Conservation (phyloP, 2,329 filamentous ascomycete species). For the Mycosphaerella arachidis region DNA sequence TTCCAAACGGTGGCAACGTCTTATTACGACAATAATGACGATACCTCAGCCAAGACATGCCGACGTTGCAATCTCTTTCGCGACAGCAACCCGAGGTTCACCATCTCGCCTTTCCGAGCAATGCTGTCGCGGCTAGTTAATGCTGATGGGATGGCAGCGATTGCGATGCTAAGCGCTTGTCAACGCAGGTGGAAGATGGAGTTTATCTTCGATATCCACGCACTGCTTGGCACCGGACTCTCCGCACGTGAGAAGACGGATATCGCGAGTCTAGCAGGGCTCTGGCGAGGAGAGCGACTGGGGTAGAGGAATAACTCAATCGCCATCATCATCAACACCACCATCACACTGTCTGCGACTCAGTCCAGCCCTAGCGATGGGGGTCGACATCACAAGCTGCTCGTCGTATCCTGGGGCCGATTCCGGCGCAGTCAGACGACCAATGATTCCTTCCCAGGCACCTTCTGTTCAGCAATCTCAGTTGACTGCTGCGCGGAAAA, state of each 20-base stretch:
- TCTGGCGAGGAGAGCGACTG: not conserved
- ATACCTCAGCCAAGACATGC: not conserved
- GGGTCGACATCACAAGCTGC: too few relatives aligned
- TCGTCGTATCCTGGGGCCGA: not conserved
- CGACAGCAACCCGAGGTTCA: not conserved
- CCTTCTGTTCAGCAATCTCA: not conserved
- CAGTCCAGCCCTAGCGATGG: not conserved
- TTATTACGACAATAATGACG: not conserved
- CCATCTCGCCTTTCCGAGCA: not conserved
- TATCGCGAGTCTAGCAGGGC: not conserved
- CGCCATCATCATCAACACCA: not conserved
- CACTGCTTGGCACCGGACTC: not conserved
- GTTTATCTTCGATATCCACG: not conserved
- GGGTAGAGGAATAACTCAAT: not conserved
- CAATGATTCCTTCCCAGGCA: not conserved
- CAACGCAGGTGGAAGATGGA: not conserved
- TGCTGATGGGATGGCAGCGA: not conserved
- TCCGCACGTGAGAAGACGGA: not conserved
- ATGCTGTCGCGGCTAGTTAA: not conserved
- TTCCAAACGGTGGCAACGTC: not conserved
- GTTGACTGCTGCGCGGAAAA: not conserved
- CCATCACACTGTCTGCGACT: not conserved
- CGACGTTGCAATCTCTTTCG: not conserved
- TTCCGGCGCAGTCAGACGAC: conserved; percentile 2
- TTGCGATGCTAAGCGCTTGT: not conserved